Evolutionary conservation across 805 yeast species (phyloP).

Genomic region (Spathaspora girioi): DNA sequence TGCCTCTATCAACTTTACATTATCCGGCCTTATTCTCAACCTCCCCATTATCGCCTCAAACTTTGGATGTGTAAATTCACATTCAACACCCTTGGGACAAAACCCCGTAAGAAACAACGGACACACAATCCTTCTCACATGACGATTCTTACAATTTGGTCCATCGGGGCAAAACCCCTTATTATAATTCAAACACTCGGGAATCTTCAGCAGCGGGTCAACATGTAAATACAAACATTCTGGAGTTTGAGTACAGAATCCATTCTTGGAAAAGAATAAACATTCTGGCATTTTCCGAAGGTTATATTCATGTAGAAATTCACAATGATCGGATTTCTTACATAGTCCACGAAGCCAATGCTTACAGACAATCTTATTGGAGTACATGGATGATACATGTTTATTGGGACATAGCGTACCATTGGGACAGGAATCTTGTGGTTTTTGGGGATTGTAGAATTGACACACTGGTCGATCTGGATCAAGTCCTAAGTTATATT

Average conservation of each 20-base stretch:
- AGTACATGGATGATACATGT: constrained; percentile 59
- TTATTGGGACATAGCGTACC: constrained; percentile 85
- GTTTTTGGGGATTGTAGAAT: constrained; percentile 50
- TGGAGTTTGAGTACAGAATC: constrained; percentile 86
- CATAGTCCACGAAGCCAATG: constrained; percentile 98
- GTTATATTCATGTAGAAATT: constrained; percentile 92
- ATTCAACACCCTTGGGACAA: constrained; percentile 83
- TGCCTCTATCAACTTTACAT: background rate
- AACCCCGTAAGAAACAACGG: constrained; percentile 83
- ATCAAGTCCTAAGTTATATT: constrained; percentile 76
- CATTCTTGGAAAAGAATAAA: constrained; percentile 75
- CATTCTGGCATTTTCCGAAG: constrained; percentile 96
- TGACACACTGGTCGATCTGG: constrained; percentile 90
- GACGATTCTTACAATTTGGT: constrained; percentile 79
- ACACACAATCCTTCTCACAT: constrained; percentile 72
- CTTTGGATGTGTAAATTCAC: constrained; percentile 81
- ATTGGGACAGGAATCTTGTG: constrained; percentile 70
- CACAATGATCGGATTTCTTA: constrained; percentile 95
- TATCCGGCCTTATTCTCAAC: constrained; percentile 42
- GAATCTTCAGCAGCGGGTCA: constrained; percentile 85
- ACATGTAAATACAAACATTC: constrained; percentile 92
- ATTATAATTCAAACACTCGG: constrained; percentile 79
- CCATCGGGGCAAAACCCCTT: constrained; percentile 93
- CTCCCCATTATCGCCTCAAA: constrained; percentile 48
- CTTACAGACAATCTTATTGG: constrained; percentile 79